Evolutionary conservation across 805 yeast genomes (phyloP).

Genomic region (Lipomyces japonicus): DNA sequence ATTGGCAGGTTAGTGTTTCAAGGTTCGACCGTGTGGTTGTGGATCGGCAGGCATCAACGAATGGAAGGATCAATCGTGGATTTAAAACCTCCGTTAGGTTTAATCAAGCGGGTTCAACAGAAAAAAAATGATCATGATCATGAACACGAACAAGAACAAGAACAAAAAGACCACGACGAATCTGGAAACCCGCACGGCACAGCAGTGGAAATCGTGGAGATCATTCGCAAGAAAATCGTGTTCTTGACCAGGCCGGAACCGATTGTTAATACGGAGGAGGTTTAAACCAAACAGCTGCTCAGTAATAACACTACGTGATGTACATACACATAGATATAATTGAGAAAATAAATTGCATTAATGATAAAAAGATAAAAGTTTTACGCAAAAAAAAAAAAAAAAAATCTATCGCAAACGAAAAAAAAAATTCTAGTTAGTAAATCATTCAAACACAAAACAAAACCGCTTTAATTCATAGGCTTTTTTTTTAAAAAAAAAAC

Average conservation of each 20-base stretch:
- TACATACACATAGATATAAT: background rate
- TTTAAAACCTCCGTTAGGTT: constrained; percentile 26
- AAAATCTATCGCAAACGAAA: background rate
- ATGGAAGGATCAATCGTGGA: constrained; percentile 27
- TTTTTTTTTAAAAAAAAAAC: background rate
- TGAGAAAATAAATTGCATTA: background rate
- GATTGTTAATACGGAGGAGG: too few species aligned
- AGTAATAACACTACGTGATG: background rate
- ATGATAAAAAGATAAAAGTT: too few species aligned
- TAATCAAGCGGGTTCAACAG: constrained; percentile 15
- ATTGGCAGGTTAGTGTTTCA: constrained; percentile 25
- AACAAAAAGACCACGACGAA: background rate
- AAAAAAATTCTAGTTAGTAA: background rate
- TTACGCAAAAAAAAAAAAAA: background rate
- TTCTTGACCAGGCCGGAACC: constrained; percentile 29
- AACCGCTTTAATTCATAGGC: too few species aligned
- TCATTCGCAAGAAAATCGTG: constrained; percentile 20
- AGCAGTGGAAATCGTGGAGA: constrained; percentile 24
- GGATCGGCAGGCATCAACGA: constrained; percentile 27
- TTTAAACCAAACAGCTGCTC: background rate
- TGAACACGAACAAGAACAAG: background rate
- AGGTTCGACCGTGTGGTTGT: constrained; percentile 19
- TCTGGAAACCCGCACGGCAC: constrained; percentile 11
- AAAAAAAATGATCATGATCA: background rate
- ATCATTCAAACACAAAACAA: constrained; percentile 6